Evolutionary conservation across 1,284 basidiomycete species (phyloP).

Genomic region (Irpex rosettiformis): DNA sequence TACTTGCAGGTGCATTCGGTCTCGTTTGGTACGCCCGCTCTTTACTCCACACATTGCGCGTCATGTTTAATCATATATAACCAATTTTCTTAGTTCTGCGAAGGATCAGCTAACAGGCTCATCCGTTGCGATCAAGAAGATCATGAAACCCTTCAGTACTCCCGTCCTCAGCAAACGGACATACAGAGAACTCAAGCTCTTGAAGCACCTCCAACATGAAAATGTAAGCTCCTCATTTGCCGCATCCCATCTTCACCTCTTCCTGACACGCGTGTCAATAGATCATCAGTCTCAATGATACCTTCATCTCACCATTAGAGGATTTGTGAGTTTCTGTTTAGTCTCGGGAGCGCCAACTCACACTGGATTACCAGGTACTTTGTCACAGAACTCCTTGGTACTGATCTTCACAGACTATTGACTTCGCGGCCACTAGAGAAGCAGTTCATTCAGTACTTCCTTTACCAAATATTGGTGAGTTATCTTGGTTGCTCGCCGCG

Average conservation of each 20-base stretch:
- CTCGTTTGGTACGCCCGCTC: slow-evolving; percentile 78
- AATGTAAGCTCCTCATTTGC: slow-evolving; percentile 59
- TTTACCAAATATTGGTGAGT: slow-evolving; percentile 94
- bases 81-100: slow-evolving; percentile 65
- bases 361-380: slow-evolving; percentile 70
- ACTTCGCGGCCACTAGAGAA: slow-evolving; percentile 97
- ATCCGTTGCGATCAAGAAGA: slow-evolving; percentile 85
- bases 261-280: slow-evolving; percentile 30
- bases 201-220: slow-evolving; percentile 99
- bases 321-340: slow-evolving; percentile 68
- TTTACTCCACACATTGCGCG: background rate
- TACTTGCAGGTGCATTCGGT: slow-evolving; percentile 78
- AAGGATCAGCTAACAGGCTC: slow-evolving; percentile 96
- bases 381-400: slow-evolving; percentile 98
- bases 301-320: slow-evolving; percentile 98
- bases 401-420: slow-evolving; percentile 94
- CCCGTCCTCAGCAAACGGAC: slow-evolving; percentile 98
- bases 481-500: background rate
- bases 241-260: background rate
- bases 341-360: slow-evolving; percentile 9
- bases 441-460: slow-evolving; percentile 99
- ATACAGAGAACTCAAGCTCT: slow-evolving; percentile 96
- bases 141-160: slow-evolving; percentile 88
- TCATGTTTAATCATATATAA: background rate
- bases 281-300: slow-evolving; percentile 98